Evolutionary conservation across 352 stramenopile genomes (phyloP), one percentile per base, ranked within the genome.

Genomic region (Phytophthora sp.): DNA sequence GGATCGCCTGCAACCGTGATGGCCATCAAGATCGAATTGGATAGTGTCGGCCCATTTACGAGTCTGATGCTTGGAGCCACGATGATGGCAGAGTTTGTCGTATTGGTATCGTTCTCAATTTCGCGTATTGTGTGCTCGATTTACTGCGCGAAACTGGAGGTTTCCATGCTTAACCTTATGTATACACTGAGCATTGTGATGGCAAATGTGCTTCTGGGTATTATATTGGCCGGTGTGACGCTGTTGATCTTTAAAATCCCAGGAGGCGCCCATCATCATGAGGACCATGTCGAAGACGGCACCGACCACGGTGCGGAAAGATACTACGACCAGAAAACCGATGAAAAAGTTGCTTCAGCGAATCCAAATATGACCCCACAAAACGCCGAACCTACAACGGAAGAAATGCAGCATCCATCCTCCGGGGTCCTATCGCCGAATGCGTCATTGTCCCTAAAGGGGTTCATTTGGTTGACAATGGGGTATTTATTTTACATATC

Each of bases 31-130:
- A n/a, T n/a, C n/a, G n/a, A n/a, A n/a, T n/a, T n/a, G n/a, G n/a
- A n/a, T n/a, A 86, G 78, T 37, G 81, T 85, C 7, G 81, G 81
- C 8, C 79, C 77, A 0, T 90, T 90, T 52, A 90, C 81, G 8
- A 88, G 78, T 53, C 68, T 90, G 15, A 90, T 90, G 81, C 74
- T 90, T 1, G 81, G 81, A 6, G 68, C 79, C 13, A 88, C 79
- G 9, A 90, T 90, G 81, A 80, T 62, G 4, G 76, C 81, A 54
- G n/a, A n/a, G n/a, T n/a, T n/a, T n/a, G n/a, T n/a, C n/a, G n/a
- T n/a, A n/a, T n/a, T n/a, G n/a, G n/a, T 90, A 1, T 86, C 76
- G 4, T 90, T 90, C 61, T 90, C 81, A 1, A 45, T 88, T 32
- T 68, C 81, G 26, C 78, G 81, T 38, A 85, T 90, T 37, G 60